These are phyloP conservation scores for Gnomoniopsis smithogilvyi DNA, from an alignment of 2,329 filamentous ascomycete genomes.

Conservation along the genomic window DNA sequence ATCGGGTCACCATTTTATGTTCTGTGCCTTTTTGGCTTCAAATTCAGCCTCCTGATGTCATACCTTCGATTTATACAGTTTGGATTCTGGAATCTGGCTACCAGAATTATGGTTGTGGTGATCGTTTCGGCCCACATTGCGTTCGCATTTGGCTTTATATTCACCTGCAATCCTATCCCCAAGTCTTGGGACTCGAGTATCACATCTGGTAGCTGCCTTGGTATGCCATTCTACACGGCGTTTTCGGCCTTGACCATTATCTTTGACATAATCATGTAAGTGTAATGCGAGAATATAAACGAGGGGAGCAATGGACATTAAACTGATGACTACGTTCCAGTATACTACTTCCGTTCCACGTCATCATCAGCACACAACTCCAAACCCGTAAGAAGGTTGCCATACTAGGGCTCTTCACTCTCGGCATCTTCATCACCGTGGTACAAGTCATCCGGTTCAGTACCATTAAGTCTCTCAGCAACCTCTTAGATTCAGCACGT, in stretches of 20 bases:
- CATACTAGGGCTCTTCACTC: conserved; percentile 39
- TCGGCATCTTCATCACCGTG: conserved; percentile 49
- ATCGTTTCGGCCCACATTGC: conserved; percentile 37
- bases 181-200: conserved; percentile 38
- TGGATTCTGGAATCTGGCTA: conserved; percentile 29
- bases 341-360: conserved; percentile 38
- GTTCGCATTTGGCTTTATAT: conserved; percentile 33
- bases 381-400: conserved; percentile 36
- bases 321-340: conserved; percentile 21
- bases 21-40: neutral
- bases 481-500: conserved; percentile 43
- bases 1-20: neutral
- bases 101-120: conserved; percentile 31
- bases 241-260: conserved; percentile 38
- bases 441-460: conserved; percentile 50
- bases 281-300: neutral
- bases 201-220: conserved; percentile 35
- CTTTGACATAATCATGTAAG: conserved; percentile 39
- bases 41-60: neutral
- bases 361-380: conserved; percentile 31
- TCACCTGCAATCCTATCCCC: conserved; percentile 30
- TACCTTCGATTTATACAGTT: conserved; percentile 16
- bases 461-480: conserved; percentile 40
- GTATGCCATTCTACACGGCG: conserved; percentile 40
- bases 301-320: neutral